phyloP scores from a whole-genome alignment of 2,329 filamentous ascomycete genomes.

The Thelonectria olida region DNA sequence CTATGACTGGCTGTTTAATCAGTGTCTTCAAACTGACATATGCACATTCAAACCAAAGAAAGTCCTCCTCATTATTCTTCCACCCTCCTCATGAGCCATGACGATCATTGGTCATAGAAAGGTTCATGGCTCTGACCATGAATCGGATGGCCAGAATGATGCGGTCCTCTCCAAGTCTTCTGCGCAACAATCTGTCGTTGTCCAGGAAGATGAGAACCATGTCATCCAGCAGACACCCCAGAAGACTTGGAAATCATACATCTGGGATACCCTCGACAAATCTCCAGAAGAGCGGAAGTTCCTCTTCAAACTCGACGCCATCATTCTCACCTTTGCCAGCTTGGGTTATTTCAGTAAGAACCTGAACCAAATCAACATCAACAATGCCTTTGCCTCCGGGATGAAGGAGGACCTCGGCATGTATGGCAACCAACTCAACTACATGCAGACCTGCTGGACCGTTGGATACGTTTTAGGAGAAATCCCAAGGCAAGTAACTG shows the following conservation, averaged over 20 bases:
- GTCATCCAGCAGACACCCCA: constrained; percentile 10
- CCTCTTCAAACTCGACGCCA: constrained; percentile 53
- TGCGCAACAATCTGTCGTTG: neutral
- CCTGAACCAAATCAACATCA: constrained; percentile 45
- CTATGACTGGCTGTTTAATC: neutral
- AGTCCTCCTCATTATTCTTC: neutral
- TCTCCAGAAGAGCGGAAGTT: constrained; percentile 51
- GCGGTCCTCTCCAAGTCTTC: neutral
- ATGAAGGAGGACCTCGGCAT: constrained; percentile 62
- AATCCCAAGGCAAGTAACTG: constrained; percentile 36
- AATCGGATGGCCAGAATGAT: neutral
- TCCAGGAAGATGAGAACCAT: neutral
- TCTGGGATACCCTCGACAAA: constrained; percentile 59
- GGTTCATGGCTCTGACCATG: neutral
- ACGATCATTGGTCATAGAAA: neutral
- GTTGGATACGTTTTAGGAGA: constrained; percentile 65
- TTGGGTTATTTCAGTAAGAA: constrained; percentile 50
- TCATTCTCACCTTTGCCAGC: constrained; percentile 48
- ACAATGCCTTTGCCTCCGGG: constrained; percentile 42
- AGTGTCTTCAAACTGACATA: neutral
- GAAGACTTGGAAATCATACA: constrained; percentile 51
- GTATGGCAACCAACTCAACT: constrained; percentile 56
- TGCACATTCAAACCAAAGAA: neutral
- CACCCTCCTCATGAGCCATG: neutral
- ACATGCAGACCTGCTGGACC: constrained; percentile 62